Evolutionary conservation across 2,329 filamentous ascomycete species (phyloP).

Genomic region (Zelopaecilomyces penicillatus): DNA sequence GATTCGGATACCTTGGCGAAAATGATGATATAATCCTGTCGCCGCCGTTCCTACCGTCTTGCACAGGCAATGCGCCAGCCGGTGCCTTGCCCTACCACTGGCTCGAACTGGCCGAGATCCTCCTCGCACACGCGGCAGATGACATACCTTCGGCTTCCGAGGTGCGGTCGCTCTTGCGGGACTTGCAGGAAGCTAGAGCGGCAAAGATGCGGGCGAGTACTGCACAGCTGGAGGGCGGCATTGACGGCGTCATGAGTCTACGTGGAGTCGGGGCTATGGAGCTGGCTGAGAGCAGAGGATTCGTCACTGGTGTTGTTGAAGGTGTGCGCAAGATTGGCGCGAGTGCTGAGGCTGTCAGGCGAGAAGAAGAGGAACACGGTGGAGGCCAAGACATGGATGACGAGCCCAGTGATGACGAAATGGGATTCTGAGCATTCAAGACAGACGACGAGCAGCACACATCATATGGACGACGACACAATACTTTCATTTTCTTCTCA

Average conservation of each 20-base stretch:
- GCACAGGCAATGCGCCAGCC: slow-evolving; percentile 59
- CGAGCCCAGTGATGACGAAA: slow-evolving; percentile 47
- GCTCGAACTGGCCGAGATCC: slow-evolving; percentile 81
- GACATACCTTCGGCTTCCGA: slow-evolving; percentile 68
- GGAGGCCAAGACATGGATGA: slow-evolving; percentile 56
- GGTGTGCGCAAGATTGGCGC: slow-evolving; percentile 76
- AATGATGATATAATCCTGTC: slow-evolving; percentile 35
- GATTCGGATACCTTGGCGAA: slow-evolving; percentile 19
- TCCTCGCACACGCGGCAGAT: slow-evolving; percentile 77
- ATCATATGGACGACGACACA: too few species aligned
- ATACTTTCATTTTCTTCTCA: too few species aligned
- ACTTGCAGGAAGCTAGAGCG: slow-evolving; percentile 78
- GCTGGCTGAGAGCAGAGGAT: slow-evolving; percentile 75
- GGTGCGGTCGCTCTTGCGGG: slow-evolving; percentile 66
- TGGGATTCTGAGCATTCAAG: slow-evolving; percentile 20
- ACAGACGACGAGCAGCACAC: too few species aligned
- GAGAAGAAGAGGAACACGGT: slow-evolving; percentile 66
- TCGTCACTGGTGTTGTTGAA: slow-evolving; percentile 80
- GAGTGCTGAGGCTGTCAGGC: slow-evolving; percentile 66
- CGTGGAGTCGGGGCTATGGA: slow-evolving; percentile 87
- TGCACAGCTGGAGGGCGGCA: slow-evolving; percentile 60
- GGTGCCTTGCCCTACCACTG: slow-evolving; percentile 86
- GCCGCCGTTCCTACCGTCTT: slow-evolving; percentile 72
- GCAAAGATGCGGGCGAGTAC: slow-evolving; percentile 79
- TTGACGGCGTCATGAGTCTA: slow-evolving; percentile 60